These are phyloP conservation scores for Drechslerella dactyloides DNA, from an alignment of 2,329 filamentous ascomycete genomes.

Conservation along the genomic window DNA sequence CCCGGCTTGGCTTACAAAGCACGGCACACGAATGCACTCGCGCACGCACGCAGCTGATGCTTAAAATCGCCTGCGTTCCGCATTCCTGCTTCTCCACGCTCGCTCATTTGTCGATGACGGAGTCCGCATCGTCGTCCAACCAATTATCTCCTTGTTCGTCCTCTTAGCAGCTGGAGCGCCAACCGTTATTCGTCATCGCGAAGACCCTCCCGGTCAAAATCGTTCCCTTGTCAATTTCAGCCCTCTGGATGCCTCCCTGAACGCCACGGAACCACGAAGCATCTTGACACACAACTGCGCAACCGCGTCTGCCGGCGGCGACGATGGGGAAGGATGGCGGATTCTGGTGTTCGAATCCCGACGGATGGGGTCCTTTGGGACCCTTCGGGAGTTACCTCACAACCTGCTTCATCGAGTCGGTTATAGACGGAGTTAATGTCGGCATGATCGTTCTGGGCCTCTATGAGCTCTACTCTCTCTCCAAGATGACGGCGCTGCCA, in stretches of 20 bases:
- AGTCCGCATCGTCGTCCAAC: too few species aligned
- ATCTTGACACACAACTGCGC: constrained; percentile 7
- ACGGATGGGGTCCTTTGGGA: constrained; percentile 91
- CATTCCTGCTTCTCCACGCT: too few species aligned
- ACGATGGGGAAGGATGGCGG: constrained; percentile 50
- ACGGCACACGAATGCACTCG: too few species aligned
- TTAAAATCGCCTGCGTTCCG: too few species aligned
- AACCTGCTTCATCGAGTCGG: constrained; percentile 94
- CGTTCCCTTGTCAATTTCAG: too few species aligned
- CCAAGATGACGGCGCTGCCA: constrained; percentile 71
- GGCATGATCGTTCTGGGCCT: constrained; percentile 81
- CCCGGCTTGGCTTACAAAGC: too few species aligned
- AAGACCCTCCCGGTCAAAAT: too few species aligned
- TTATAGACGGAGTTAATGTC: constrained; percentile 76
- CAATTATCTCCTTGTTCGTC: too few species aligned
- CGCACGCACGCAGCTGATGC: too few species aligned
- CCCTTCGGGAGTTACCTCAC: constrained; percentile 86
- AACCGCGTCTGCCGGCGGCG: constrained; percentile 43
- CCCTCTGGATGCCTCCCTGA: background rate
- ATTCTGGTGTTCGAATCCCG: constrained; percentile 48
- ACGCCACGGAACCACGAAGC: constrained; percentile 11
- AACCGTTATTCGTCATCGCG: too few species aligned
- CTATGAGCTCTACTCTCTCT: constrained; percentile 78
- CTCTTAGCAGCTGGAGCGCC: too few species aligned
- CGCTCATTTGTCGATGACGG: too few species aligned